phyloP scores from a whole-genome alignment of 306 rosid species.

The Lablab purpureus region DNA sequence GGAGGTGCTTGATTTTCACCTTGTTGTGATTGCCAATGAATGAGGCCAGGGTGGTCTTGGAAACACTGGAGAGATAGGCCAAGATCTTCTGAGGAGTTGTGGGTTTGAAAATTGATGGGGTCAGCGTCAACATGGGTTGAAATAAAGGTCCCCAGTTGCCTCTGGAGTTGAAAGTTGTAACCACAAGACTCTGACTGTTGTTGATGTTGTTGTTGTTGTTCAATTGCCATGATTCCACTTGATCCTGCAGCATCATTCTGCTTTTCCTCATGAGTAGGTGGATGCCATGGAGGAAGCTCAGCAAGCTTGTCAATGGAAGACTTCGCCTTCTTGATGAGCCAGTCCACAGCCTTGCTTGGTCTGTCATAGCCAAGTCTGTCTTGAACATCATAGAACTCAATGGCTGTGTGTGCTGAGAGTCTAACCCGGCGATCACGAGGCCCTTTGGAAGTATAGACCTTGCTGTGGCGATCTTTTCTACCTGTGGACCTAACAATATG shows the following conservation, averaged over 20 bases:
- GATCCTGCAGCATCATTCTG: conserved; percentile 42
- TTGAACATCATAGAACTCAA: conserved; percentile 88
- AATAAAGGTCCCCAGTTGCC: conserved; percentile 52
- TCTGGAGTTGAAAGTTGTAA: conserved; percentile 57
- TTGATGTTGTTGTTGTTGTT: conserved; percentile 43
- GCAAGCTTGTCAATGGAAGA: conserved; percentile 77
- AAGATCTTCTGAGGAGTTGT: conserved; percentile 60
- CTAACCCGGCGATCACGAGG: conserved; percentile 79
- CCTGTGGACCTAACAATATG: conserved; percentile 81
- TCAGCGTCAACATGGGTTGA: conserved; percentile 48
- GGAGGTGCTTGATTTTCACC: conserved; percentile 42
- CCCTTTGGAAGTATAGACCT: conserved; percentile 80
- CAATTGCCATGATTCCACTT: conserved; percentile 35
- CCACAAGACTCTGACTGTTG: conserved; percentile 54
- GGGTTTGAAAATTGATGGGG: conserved; percentile 58
- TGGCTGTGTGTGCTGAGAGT: conserved; percentile 85
- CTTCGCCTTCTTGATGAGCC: conserved; percentile 88
- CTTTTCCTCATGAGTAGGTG: conserved; percentile 39
- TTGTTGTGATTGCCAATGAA: conserved; percentile 51
- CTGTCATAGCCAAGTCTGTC: conserved; percentile 87
- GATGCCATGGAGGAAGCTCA: conserved; percentile 76
- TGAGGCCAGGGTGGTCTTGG: conserved; percentile 54
- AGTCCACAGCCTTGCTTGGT: conserved; percentile 88
- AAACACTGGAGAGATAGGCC: conserved; percentile 80
- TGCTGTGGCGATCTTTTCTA: conserved; percentile 80